Conservation (phyloP, 2,329 filamentous ascomycete species). For the Alternaria gansuensis region DNA sequence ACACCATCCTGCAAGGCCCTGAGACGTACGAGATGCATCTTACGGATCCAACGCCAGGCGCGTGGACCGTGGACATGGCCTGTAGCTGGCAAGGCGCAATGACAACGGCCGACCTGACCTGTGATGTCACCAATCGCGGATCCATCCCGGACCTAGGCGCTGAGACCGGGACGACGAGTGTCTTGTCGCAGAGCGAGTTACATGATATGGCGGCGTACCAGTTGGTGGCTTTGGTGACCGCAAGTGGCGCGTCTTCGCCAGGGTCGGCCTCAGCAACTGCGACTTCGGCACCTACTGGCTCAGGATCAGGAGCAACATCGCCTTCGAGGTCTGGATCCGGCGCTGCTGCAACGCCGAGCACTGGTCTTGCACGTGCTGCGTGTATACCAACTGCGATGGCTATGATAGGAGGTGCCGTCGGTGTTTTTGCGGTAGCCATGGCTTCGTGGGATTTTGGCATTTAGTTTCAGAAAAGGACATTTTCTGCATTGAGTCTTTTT, state of each 20-base stretch:
- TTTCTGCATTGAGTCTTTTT: not conserved
- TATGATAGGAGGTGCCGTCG: slow-evolving; percentile 36
- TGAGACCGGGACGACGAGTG: not conserved
- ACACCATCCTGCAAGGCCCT: slow-evolving; percentile 39
- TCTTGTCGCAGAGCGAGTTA: slow-evolving; percentile 23
- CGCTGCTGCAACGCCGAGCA: slow-evolving; percentile 19
- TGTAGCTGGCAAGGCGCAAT: slow-evolving; percentile 37
- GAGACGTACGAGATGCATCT: slow-evolving; percentile 33
- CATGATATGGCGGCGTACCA: slow-evolving; percentile 12
- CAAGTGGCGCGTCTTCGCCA: slow-evolving; percentile 14
- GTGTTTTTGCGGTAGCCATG: slow-evolving; percentile 36
- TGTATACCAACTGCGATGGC: slow-evolving; percentile 33
- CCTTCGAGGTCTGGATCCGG: slow-evolving; percentile 24
- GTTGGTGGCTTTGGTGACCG: slow-evolving; percentile 27
- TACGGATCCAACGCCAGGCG: slow-evolving; percentile 31
- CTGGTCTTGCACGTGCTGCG: slow-evolving; percentile 30
- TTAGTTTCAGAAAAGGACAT: not conserved
- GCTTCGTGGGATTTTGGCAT: slow-evolving; percentile 27
- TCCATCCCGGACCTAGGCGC: not conserved
- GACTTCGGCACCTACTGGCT: not conserved
- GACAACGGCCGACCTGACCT: slow-evolving; percentile 36
- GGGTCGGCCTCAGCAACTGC: slow-evolving; percentile 16
- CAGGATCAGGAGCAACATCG: slow-evolving; percentile 15
- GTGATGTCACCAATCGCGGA: slow-evolving; percentile 28
- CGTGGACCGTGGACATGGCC: slow-evolving; percentile 30